A percentile compares a stretch with the other conserved stretches of the same genome.
These are phyloP conservation scores for Pulveroboletus sp. DNA, from an alignment of 768 basidiomycete species.

Conservation along the genomic window DNA sequence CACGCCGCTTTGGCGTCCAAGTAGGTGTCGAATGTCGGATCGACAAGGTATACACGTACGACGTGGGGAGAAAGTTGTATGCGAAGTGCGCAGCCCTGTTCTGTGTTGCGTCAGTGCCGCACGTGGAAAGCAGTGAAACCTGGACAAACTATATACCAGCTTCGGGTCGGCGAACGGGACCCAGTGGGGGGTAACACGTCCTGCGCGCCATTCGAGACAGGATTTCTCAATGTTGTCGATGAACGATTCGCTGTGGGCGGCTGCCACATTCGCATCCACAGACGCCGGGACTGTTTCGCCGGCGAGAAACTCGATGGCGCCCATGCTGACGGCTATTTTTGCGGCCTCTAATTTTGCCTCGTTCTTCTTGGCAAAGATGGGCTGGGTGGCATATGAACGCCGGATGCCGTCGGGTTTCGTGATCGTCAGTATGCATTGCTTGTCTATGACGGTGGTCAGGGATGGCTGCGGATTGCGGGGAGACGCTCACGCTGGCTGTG, in stretches of 20 bases:
- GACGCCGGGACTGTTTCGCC: too few species aligned
- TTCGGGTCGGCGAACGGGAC: conserved; percentile 47
- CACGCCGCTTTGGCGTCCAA: conserved; percentile 51
- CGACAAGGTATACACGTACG: conserved; percentile 51
- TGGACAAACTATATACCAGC: conserved; percentile 39
- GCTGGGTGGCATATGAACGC: conserved; percentile 54
- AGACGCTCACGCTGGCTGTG: conserved; percentile 35
- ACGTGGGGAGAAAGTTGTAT: conserved; percentile 51
- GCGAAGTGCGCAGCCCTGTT: conserved; percentile 55
- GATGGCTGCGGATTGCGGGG: background rate
- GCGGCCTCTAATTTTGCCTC: conserved; percentile 58
- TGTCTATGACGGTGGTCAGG: conserved; percentile 36
- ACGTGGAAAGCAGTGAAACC: background rate
- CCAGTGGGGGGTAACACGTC: conserved; percentile 53
- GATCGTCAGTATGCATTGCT: conserved; percentile 62
- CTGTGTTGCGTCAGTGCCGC: conserved; percentile 24
- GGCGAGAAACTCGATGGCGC: conserved; percentile 50
- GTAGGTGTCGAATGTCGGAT: conserved; percentile 39
- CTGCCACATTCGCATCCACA: too few species aligned
- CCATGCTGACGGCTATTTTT: conserved; percentile 53
- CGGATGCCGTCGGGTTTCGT: conserved; percentile 49
- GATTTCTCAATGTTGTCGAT: conserved; percentile 49
- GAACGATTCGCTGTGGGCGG: conserved; percentile 8
- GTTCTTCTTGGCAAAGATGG: conserved; percentile 39
- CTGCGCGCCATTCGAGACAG: conserved; percentile 54